Conservation (phyloP, 768 basidiomycete species). For the Coprinellus micaceus region DNA sequence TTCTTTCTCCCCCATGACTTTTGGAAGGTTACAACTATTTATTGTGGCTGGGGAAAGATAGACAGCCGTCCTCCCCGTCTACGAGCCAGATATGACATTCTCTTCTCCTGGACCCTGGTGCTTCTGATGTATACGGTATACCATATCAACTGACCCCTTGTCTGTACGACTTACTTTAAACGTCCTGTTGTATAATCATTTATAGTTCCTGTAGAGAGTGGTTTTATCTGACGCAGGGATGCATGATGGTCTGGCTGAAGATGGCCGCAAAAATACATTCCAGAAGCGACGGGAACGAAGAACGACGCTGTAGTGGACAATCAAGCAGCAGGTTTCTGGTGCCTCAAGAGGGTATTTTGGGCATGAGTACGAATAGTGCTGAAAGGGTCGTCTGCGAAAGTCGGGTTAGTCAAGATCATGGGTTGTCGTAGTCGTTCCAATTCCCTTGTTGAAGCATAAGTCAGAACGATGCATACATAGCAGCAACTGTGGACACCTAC, state of each 20-base stretch:
- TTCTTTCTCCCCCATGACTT: neutral
- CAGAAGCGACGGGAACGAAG: no score
- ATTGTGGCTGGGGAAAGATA: no score
- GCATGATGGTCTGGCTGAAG: no score
- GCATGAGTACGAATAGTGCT: constrained; percentile 76
- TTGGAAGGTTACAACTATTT: no score
- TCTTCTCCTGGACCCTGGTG: neutral
- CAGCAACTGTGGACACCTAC: constrained; percentile 40
- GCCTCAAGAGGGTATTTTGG: constrained; percentile 69
- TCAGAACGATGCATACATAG: neutral
- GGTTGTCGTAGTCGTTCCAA: constrained; percentile 68
- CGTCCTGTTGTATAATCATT: neutral
- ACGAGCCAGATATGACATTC: no score
- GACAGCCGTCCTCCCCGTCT: no score
- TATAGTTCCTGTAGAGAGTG: no score
- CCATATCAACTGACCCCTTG: neutral
- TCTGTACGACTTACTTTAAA: constrained; percentile 4
- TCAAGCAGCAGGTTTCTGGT: constrained; percentile 19
- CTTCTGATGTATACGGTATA: neutral
- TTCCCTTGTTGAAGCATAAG: constrained; percentile 38
- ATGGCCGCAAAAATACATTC: no score
- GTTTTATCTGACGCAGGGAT: no score
- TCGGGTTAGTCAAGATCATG: constrained; percentile 60
- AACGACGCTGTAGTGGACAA: neutral
- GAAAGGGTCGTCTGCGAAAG: constrained; percentile 69